phyloP scores from a whole-genome alignment of 306 rosid genomes.

The Canavalia gladiata region DNA sequence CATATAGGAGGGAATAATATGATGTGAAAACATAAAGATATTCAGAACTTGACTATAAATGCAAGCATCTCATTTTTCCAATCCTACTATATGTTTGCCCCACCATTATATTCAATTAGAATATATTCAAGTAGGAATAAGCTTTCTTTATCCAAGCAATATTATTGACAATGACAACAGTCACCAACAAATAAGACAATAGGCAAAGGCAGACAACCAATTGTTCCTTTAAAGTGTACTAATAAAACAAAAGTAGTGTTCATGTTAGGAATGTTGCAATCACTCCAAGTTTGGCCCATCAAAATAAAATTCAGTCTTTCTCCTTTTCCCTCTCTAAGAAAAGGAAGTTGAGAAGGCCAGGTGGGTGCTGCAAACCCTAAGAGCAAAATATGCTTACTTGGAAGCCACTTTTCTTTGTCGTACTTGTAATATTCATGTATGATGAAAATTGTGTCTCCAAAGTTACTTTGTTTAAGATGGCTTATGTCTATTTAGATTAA shows the following conservation, averaged over 20 bases:
- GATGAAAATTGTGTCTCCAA: background rate
- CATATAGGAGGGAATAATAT: slow-evolving; percentile 26
- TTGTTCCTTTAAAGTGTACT: slow-evolving; percentile 41
- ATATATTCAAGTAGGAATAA: background rate
- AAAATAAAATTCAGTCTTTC: slow-evolving; percentile 18
- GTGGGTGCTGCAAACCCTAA: slow-evolving; percentile 28
- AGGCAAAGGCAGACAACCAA: background rate
- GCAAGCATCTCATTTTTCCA: background rate
- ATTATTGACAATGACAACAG: slow-evolving; percentile 29
- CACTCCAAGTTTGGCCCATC: slow-evolving; percentile 45
- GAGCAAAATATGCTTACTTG: slow-evolving; percentile 30
- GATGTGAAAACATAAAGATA: background rate
- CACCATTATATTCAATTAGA: background rate
- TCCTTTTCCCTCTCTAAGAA: slow-evolving; percentile 4
- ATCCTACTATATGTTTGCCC: background rate
- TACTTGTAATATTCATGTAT: slow-evolving; percentile 18
- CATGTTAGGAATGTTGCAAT: slow-evolving; percentile 52
- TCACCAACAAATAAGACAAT: slow-evolving; percentile 34
- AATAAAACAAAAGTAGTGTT: slow-evolving; percentile 38
- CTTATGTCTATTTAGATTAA: background rate
- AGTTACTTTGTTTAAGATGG: background rate
- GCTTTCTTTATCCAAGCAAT: background rate
- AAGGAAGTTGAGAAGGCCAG: background rate
- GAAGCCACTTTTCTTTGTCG: slow-evolving; percentile 26
- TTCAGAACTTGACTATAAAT: background rate